Evolutionary conservation across 1,284 basidiomycete species (phyloP).

Genomic region (Pisolithus thermaeus): DNA sequence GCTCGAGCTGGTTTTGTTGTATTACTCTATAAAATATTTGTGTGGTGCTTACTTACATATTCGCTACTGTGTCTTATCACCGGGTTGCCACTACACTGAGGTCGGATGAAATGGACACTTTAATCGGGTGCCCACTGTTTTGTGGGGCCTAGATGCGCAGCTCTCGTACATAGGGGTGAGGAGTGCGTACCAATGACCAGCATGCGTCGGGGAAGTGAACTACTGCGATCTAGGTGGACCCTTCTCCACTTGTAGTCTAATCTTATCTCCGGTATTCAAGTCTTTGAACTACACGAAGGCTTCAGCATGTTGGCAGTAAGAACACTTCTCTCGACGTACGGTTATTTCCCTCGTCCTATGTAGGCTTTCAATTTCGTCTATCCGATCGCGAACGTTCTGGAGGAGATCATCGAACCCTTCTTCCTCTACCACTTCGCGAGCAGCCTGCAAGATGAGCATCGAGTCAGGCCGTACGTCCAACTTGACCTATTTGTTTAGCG

Average conservation of each 20-base stretch:
- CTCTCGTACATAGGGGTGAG: not conserved
- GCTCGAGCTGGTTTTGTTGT: not conserved
- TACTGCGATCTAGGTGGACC: not conserved
- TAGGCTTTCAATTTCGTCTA: conserved; percentile 70
- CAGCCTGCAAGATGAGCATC: conserved; percentile 65
- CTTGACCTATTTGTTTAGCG: conserved; percentile 42
- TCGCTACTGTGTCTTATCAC: not conserved
- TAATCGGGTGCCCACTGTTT: not conserved
- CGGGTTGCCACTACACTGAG: not conserved
- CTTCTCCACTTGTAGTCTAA: conserved; percentile 58
- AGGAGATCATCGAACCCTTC: conserved; percentile 71
- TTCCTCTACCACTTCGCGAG: conserved; percentile 60
- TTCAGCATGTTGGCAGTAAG: not conserved
- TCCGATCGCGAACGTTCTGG: conserved; percentile 62
- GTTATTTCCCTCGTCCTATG: conserved; percentile 69
- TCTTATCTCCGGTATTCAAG: conserved; percentile 49
- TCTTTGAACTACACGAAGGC: conserved; percentile 54
- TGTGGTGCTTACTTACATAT: not conserved
- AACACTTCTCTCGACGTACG: conserved; percentile 28
- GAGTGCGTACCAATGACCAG: not conserved
- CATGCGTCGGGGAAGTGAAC: not conserved
- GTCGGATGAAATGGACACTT: not conserved
- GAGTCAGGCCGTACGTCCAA: conserved; percentile 79
- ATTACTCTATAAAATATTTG: not conserved
- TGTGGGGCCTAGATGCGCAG: not conserved